phyloP scores from a whole-genome alignment of 2,329 filamentous ascomycete species.

The Pseudogymnoascus sp. region DNA sequence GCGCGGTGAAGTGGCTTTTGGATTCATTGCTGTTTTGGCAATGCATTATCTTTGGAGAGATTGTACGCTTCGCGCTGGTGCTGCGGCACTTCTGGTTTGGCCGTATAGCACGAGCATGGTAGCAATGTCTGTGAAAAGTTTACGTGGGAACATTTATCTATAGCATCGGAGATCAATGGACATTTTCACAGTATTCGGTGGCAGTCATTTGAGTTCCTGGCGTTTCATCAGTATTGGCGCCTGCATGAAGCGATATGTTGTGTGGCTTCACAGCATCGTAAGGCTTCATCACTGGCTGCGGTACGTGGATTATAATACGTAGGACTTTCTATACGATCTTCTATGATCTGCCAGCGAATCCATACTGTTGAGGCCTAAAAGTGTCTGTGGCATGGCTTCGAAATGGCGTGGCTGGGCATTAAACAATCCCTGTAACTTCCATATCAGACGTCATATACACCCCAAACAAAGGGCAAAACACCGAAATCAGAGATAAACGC shows the following conservation, averaged over 20 bases:
- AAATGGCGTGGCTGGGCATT: background rate
- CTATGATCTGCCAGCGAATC: background rate
- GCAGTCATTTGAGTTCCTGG: background rate
- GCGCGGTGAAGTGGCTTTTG: background rate
- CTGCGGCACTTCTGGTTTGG: background rate
- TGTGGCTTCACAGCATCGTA: background rate
- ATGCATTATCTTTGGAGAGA: background rate
- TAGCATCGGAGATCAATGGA: background rate
- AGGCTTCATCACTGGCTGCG: background rate
- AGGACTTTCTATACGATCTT: background rate
- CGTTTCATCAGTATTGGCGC: background rate
- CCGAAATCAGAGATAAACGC: background rate
- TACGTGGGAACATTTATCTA: slow-evolving; percentile 2
- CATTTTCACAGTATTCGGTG: background rate
- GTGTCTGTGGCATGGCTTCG: background rate
- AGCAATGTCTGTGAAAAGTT: slow-evolving; percentile 3
- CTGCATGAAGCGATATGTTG: background rate
- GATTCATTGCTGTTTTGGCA: background rate
- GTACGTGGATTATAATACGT: background rate
- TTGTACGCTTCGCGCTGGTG: background rate
- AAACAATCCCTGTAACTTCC: background rate
- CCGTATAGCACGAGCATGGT: background rate
- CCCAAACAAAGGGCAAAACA: background rate
- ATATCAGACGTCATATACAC: background rate
- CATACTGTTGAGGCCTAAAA: background rate